These are phyloP conservation scores for Botrytis elliptica DNA, from an alignment of 2,329 filamentous ascomycete genomes.

Conservation along the genomic window DNA sequence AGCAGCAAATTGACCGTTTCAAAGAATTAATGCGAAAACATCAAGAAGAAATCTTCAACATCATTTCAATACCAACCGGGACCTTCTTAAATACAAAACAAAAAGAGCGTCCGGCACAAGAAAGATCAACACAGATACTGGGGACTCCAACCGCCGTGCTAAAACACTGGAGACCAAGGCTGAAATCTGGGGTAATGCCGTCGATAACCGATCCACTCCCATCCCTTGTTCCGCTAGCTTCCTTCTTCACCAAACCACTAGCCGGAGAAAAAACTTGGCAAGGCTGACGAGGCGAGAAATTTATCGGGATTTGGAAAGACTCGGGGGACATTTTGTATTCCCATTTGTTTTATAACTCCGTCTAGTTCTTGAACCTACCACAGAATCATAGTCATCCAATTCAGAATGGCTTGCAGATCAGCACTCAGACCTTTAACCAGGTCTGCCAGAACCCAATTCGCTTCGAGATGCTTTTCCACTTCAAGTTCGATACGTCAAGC, in stretches of 20 bases:
- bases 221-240: not conserved
- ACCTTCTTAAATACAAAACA: not conserved
- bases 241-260: not conserved
- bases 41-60: not conserved
- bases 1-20: not conserved
- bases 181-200: constrained; percentile 20
- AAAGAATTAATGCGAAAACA: not conserved
- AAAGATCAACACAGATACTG: not conserved
- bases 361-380: not conserved
- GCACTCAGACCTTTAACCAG: constrained; percentile 30
- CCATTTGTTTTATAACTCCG: not conserved
- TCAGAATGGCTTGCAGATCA: constrained; percentile 32
- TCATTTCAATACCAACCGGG: not conserved
- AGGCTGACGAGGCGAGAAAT: constrained; percentile 20
- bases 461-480: constrained; percentile 23
- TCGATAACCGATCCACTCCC: constrained; percentile 1
- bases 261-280: not conserved
- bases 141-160: constrained; percentile 4
- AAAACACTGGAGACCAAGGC: constrained; percentile 9
- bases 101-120: not conserved
- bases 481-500: constrained; percentile 24
- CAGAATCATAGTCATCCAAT: not conserved
- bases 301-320: not conserved
- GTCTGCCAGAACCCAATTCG: constrained; percentile 27
- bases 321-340: not conserved